phyloP scores from a whole-genome alignment of 2,329 filamentous ascomycete species.

The Didymella arachidicola region DNA sequence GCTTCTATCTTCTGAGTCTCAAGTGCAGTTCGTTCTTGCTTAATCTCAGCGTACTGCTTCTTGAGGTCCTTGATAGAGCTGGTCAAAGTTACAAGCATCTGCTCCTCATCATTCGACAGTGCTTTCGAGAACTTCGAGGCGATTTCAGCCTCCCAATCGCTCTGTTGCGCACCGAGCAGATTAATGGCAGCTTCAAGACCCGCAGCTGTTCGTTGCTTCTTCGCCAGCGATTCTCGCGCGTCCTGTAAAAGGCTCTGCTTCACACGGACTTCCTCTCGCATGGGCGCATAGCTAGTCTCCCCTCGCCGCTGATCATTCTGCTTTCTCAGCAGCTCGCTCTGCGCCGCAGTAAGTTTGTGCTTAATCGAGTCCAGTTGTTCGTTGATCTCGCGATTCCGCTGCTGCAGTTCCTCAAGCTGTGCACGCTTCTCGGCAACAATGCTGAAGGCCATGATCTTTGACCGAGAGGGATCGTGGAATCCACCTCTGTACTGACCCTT shows the following conservation, averaged over 20 bases:
- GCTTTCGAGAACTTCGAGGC: conserved; percentile 91
- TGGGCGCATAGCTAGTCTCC: conserved; percentile 81
- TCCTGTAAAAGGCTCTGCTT: conserved; percentile 79
- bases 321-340: conserved; percentile 82
- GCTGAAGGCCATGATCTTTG: conserved; percentile 84
- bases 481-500: conserved; percentile 95
- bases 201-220: conserved; percentile 69
- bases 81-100: conserved; percentile 75
- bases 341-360: conserved; percentile 87
- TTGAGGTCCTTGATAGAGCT: conserved; percentile 75
- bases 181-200: conserved; percentile 69
- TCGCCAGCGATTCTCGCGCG: conserved; percentile 75
- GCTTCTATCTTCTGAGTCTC: conserved; percentile 83
- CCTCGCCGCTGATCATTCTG: conserved; percentile 80
- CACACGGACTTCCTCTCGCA: conserved; percentile 76
- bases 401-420: conserved; percentile 73
- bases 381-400: conserved; percentile 70
- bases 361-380: conserved; percentile 78
- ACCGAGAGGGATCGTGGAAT: conserved; percentile 85
- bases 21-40: conserved; percentile 75
- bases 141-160: conserved; percentile 80
- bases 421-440: conserved; percentile 76
- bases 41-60: conserved; percentile 77
- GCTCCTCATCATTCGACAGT: conserved; percentile 81
- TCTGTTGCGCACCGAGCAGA: conserved; percentile 73